Base-by-base conservation (phyloP, 805 yeast species). In the Ogataea angusta region DNA sequence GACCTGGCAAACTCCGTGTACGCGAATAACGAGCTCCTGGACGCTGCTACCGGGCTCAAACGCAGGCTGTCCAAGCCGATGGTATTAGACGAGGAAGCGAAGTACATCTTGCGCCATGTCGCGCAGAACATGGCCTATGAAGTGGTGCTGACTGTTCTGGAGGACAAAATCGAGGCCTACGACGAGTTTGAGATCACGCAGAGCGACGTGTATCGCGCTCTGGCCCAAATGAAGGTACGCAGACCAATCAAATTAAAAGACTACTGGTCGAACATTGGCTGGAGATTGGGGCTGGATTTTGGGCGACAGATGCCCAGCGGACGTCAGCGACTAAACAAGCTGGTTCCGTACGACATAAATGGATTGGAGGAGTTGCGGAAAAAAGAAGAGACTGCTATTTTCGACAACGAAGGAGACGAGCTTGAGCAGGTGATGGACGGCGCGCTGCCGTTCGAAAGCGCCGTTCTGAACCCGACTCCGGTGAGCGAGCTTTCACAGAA, bases 201-300 rank as follows among this genome's bases (percentile, higher is more conserved):
- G 10, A n/a, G 34, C 6, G 54, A 51, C 29, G 31, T 52, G 4
- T 26, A 32, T 16, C 16, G 29, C 10, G 47, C 51, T 8, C 32
- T 35, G 10, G 34, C 22, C 2, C 22, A 39, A 3, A 27, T 44
- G 32, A 31, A 34, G 8, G 34, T 35, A 2, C 29, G 30, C 4
- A 27, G 53, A 14, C 49, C 51, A 1, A 21, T 36, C 4, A 44
- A 32, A 21, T n/a, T 48, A 35, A 35, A 36, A 24, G 41, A 43
- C 14, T 53, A 52, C 35, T 53, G 58, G 58, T 36, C 43, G 6
- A 41, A 34, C 10, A 43, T 52, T n/a, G 43, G 43, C 10, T 16
- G 34, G 34, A 36, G 58, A 29, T 21, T 52, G 30, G 36, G 39
- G 18, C 26, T 53, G 32, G 26, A 36, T 21, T 18, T 23, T 34